These are phyloP conservation scores for Erysiphe pulchra DNA, from an alignment of 2,329 filamentous ascomycete genomes.

Conservation along the genomic window DNA sequence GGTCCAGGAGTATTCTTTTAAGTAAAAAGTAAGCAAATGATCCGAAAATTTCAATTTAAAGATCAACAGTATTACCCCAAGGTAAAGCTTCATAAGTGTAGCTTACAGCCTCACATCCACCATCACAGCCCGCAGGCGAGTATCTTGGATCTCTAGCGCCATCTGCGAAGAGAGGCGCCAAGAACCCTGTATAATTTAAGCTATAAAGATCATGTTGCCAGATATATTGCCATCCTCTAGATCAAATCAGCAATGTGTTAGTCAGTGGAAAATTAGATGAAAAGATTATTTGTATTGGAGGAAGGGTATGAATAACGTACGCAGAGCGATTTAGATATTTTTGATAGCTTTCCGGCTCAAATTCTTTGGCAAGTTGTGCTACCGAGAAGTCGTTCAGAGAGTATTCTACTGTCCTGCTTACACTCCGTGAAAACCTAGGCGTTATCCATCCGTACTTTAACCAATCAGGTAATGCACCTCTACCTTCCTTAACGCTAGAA, in stretches of 20 bases:
- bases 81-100: constrained; percentile 21
- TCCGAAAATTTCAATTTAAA: neutral
- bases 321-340: constrained; percentile 34
- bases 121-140: neutral
- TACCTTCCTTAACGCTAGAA: constrained; percentile 38
- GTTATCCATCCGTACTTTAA: constrained; percentile 37
- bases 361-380: constrained; percentile 34
- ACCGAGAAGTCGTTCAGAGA: constrained; percentile 42
- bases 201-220: constrained; percentile 34
- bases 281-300: too few relatives aligned
- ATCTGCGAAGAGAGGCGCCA: constrained; percentile 28
- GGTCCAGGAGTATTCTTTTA: constrained; percentile 22
- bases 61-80: constrained; percentile 13
- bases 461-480: constrained; percentile 46
- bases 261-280: neutral
- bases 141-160: constrained; percentile 17
- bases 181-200: constrained; percentile 35
- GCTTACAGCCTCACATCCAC: neutral
- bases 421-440: constrained; percentile 31
- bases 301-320: neutral
- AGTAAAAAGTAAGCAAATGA: neutral
- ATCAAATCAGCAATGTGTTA: neutral
- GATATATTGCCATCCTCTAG: constrained; percentile 42
- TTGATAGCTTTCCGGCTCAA: constrained; percentile 28
- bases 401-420: constrained; percentile 41